phyloP scores from a whole-genome alignment of 1,139 yeast species.

The Candida smagusa region DNA sequence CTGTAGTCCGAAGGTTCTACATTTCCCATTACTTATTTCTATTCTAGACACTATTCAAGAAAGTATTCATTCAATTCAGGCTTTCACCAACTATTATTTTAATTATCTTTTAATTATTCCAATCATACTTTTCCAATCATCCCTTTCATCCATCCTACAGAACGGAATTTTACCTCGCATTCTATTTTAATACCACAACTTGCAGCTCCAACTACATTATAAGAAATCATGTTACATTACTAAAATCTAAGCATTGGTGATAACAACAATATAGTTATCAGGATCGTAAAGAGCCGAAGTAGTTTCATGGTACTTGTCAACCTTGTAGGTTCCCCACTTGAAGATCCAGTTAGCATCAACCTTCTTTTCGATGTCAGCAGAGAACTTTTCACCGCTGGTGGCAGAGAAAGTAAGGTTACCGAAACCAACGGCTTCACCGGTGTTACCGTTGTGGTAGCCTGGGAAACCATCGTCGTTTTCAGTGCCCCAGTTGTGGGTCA shows the following conservation, averaged over 20 bases:
- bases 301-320: constrained; percentile 28
- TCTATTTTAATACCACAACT: too few species aligned
- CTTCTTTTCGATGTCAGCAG: constrained; percentile 40
- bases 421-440: constrained; percentile 70
- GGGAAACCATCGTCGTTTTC: constrained; percentile 69
- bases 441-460: constrained; percentile 80
- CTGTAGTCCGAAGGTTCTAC: too few species aligned
- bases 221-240: too few species aligned
- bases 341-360: constrained; percentile 35
- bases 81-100: too few species aligned
- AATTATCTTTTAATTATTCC: too few species aligned
- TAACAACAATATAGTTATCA: constrained; percentile 81
- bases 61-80: too few species aligned
- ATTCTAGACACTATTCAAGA: too few species aligned
- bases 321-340: constrained; percentile 49
- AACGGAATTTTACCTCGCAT: too few species aligned
- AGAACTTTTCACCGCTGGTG: constrained; percentile 56
- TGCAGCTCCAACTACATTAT: too few species aligned
- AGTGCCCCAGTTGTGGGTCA: constrained; percentile 95
- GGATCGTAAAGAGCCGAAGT: constrained; percentile 83
- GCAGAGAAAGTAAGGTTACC: constrained; percentile 84
- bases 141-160: too few species aligned
- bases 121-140: too few species aligned
- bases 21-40: too few species aligned
- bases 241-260: not conserved